A percentile compares a stretch with the other conserved stretches of the same genome.
Evolutionary conservation across 2,329 filamentous ascomycete genomes (phyloP).

Genomic region (Phialophora macrospora): DNA sequence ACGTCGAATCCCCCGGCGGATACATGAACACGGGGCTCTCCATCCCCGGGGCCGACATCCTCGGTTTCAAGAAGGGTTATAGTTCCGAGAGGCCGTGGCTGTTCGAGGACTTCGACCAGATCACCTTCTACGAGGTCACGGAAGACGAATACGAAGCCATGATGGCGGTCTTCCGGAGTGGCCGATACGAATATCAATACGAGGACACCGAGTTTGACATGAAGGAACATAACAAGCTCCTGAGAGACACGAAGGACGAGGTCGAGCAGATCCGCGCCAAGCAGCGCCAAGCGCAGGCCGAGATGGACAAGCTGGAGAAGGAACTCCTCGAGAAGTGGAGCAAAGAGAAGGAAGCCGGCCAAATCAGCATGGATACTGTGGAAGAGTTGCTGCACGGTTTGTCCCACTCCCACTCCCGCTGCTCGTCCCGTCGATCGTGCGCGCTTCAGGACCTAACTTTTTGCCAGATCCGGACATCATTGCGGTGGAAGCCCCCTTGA

Average conservation of each 20-base stretch:
- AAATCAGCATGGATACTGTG: constrained; percentile 57
- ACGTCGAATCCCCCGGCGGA: constrained; percentile 62
- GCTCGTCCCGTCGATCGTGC: neutral
- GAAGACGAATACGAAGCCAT: constrained; percentile 58
- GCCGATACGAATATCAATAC: constrained; percentile 58
- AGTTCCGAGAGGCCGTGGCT: constrained; percentile 56
- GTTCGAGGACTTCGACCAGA: constrained; percentile 62
- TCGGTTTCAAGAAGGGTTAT: constrained; percentile 59
- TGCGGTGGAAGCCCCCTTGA: constrained; percentile 50
- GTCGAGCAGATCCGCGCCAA: constrained; percentile 52
- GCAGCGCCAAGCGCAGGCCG: constrained; percentile 56
- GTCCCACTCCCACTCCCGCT: constrained; percentile 24
- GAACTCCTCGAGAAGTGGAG: constrained; percentile 47
- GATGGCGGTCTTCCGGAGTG: constrained; percentile 56
- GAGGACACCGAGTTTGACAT: constrained; percentile 60
- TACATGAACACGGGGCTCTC: constrained; percentile 62
- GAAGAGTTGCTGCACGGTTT: constrained; percentile 55
- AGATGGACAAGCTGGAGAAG: constrained; percentile 48
- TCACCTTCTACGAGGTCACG: constrained; percentile 60
- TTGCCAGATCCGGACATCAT: constrained; percentile 45
- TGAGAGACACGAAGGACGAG: constrained; percentile 54
- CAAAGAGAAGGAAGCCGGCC: constrained; percentile 53
- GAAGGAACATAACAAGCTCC: constrained; percentile 58
- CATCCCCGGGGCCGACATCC: constrained; percentile 59
- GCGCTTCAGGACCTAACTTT: neutral